A percentile compares a stretch with the other conserved stretches of the same genome.
phyloP scores from a whole-genome alignment of 352 stramenopile genomes.

The Achlya hypogyna region DNA sequence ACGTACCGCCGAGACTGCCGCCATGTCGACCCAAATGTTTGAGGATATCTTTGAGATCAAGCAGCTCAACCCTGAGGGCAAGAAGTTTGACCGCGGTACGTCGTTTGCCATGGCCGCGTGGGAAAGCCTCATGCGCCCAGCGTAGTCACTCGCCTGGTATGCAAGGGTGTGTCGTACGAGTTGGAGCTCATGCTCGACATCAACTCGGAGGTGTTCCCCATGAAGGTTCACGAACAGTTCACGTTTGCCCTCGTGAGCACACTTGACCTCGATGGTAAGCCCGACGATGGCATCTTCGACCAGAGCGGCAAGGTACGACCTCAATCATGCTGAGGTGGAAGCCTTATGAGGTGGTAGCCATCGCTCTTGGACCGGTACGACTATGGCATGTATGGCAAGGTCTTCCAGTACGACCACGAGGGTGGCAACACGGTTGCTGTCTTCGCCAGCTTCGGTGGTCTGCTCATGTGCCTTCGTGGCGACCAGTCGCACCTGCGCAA shows the following conservation, averaged over 20 bases:
- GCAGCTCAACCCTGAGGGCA: constrained; percentile 95
- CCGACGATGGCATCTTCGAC: constrained; percentile 91
- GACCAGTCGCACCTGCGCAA: constrained; percentile 95
- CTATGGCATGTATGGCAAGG: constrained; percentile 98
- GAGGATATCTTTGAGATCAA: constrained; percentile 98
- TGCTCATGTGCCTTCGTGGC: constrained; percentile 96
- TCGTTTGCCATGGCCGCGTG: not conserved
- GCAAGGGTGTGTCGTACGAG: constrained; percentile 96
- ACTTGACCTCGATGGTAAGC: constrained; percentile 93
- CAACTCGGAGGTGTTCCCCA: constrained; percentile 95
- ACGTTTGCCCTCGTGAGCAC: constrained; percentile 94
- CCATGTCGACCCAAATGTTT: constrained; percentile 90
- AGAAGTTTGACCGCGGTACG: constrained; percentile 94
- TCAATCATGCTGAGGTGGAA: constrained; percentile 7
- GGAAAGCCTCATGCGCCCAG: not conserved
- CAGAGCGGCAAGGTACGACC: constrained; percentile 76
- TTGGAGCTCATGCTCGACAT: constrained; percentile 96
- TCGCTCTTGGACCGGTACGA: constrained; percentile 96
- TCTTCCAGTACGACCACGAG: constrained; percentile 96
- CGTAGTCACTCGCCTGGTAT: constrained; percentile 92
- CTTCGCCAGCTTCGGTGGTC: constrained; percentile 93
- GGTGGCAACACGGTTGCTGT: constrained; percentile 90
- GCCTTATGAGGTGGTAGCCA: constrained; percentile 29
- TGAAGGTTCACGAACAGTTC: constrained; percentile 95
- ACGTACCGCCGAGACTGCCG: too few species aligned